These are phyloP conservation scores for Pseudisothecium myosuroides DNA, from an alignment of 225 moss, liverwort and hornwort species.

Conservation along the genomic window DNA sequence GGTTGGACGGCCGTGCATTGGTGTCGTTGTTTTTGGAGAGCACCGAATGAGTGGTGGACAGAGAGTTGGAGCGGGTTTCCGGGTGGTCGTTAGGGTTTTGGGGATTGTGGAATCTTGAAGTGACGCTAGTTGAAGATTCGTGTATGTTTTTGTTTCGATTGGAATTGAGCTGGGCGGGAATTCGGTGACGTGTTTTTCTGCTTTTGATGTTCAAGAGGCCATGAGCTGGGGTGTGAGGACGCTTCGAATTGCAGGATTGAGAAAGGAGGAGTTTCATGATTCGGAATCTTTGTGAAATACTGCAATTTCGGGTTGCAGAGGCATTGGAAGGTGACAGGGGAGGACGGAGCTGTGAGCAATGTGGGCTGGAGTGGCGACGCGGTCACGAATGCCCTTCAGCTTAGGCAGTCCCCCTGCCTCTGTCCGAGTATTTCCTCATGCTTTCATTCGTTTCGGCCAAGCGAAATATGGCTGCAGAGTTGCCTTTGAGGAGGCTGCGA, in stretches of 20 bases:
- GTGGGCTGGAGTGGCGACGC: constrained; percentile 10
- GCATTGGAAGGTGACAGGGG: not conserved
- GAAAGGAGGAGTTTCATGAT: not conserved
- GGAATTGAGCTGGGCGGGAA: not conserved
- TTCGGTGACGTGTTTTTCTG: not conserved
- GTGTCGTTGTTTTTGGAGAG: not conserved
- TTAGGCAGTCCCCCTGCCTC: constrained; percentile 7
- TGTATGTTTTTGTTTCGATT: not conserved
- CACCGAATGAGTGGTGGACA: not conserved
- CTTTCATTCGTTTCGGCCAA: constrained; percentile 23
- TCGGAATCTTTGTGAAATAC: not conserved
- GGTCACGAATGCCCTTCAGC: constrained; percentile 18
- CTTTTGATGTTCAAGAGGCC: not conserved
- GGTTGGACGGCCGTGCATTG: not conserved
- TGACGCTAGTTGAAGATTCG: not conserved
- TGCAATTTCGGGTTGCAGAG: not conserved
- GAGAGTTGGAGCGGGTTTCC: not conserved
- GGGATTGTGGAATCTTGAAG: not conserved
- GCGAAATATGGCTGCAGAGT: constrained; percentile 33
- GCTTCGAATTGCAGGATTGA: not conserved
- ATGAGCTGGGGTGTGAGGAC: not conserved
- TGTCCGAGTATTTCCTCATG: constrained; percentile 21
- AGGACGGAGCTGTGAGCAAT: not conserved
- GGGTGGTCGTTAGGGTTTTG: not conserved
- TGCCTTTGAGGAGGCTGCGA: constrained; percentile 23